Base-by-base conservation (phyloP, 2,329 filamentous ascomycete species). In the Ophiostoma sp. region DNA sequence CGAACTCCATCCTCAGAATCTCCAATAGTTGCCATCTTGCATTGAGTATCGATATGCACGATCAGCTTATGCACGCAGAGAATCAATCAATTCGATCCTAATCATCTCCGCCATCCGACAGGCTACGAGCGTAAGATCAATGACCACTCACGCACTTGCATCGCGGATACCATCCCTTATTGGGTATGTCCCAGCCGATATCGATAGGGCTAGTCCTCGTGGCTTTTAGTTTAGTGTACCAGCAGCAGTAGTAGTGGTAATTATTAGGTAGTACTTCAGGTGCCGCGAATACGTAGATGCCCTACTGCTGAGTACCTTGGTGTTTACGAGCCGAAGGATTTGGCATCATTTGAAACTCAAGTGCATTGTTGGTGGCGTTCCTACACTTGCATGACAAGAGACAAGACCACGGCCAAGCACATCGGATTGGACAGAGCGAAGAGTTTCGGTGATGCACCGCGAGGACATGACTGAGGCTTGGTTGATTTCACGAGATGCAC, bases 161-260 rank as follows among this genome's bases (percentile, higher is more conserved):
- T 47, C 8, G 47, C 12, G 12, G n/a, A 55, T 14, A 2, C 38
- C 49, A 62, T n/a, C 8, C 14, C 12, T 11, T 7, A 42, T 62
- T n/a, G 36, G 58, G 58, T 41, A 36, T 14, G 38, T 62, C 18
- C 38, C 38, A 18, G 16, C 58, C 36, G 55, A 62, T 44, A 9
- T 42, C 58, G 58, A 62, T 67, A 40, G 63, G 47, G 62, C 49
- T 60, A 68, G 67, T 65, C 40, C 66, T 68, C 67, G 67, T 68
- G 67, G 66, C 62, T 64, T 68, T 68, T 27, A 27, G 27, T 27
- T 27, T 27, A 27, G 27, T 27, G 27, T 27, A 27, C 27, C 27
- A 27, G 27, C 27, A 27, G n/a, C 16, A n/a, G 1, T 64, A 64
- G 66, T 52, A 41, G 18, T 14, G 18, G 8, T 11, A 44, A 6